A percentile compares a stretch with the other conserved stretches of the same genome.
Conservation (phyloP, 352 stramenopile species). For the Pythium folliculosum region DNA sequence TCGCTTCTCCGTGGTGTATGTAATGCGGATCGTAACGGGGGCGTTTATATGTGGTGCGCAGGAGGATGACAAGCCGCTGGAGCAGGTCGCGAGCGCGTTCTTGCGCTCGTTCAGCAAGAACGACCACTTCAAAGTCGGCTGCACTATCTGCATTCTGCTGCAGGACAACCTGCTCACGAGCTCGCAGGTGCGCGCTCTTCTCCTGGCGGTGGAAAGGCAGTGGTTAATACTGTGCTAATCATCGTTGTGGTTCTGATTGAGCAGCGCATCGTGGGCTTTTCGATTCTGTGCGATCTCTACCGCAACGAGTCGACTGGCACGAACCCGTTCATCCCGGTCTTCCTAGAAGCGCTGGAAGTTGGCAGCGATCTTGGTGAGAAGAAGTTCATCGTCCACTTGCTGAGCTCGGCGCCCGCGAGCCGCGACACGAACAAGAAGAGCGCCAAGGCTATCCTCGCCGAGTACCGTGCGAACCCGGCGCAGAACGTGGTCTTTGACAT, state of each 20-base stretch:
- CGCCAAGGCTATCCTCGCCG: conserved; percentile 67
- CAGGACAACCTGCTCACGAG: conserved; percentile 91
- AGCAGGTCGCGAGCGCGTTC: conserved; percentile 71
- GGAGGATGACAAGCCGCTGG: conserved; percentile 85
- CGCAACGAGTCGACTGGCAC: conserved; percentile 69
- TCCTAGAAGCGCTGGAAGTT: conserved; percentile 82
- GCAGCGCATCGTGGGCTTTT: conserved; percentile 83
- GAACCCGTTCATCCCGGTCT: conserved; percentile 89
- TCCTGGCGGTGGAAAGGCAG: no score
- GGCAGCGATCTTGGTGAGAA: conserved; percentile 73
- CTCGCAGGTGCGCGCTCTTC: conserved; percentile 58
- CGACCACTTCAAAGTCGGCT: conserved; percentile 90
- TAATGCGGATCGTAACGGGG: conserved; percentile 16
- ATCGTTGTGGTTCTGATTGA: background rate
- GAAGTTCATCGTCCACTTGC: conserved; percentile 74
- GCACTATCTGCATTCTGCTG: conserved; percentile 88
- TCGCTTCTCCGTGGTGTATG: background rate
- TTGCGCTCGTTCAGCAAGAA: conserved; percentile 85
- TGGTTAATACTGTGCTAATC: no score
- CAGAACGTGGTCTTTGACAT: conserved; percentile 61
- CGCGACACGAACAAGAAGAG: conserved; percentile 78
- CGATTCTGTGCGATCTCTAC: conserved; percentile 84
- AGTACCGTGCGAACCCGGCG: conserved; percentile 58
- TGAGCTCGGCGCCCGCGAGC: conserved; percentile 43
- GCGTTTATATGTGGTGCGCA: conserved; percentile 26